These are phyloP conservation scores for Hymenoscyphus repandus DNA, from an alignment of 2,329 filamentous ascomycete genomes.

Conservation along the genomic window DNA sequence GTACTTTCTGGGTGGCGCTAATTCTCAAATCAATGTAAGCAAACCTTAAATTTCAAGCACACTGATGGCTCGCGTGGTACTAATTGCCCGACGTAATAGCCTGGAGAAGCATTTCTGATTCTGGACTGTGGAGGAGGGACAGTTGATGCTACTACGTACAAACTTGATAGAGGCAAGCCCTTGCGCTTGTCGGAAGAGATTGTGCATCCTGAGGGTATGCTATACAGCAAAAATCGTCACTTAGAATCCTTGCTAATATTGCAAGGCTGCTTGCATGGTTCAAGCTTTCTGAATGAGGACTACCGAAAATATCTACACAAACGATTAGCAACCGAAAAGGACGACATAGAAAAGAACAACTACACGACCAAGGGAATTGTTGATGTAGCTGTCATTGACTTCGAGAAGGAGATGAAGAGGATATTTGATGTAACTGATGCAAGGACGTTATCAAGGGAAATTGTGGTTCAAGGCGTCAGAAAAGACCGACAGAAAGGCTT, in stretches of 20 bases:
- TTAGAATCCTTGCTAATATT: not conserved
- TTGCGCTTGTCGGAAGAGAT: constrained; percentile 20
- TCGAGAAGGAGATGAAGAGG: constrained; percentile 13
- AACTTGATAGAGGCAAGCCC: constrained; percentile 16
- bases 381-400: constrained; percentile 6
- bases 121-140: constrained; percentile 27
- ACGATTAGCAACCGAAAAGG: constrained; percentile 7
- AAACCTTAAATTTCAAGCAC: too few species aligned
- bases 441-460: not conserved
- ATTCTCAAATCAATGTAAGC: constrained; percentile 4
- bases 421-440: constrained; percentile 2
- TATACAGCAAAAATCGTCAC: not conserved
- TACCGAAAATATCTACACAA: constrained; percentile 7
- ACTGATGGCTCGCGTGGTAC: too few species aligned
- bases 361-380: constrained; percentile 9
- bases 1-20: constrained; percentile 7
- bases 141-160: constrained; percentile 26
- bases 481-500: constrained; percentile 2
- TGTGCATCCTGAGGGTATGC: constrained; percentile 17
- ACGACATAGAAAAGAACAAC: constrained; percentile 7
- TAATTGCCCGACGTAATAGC: too few species aligned
- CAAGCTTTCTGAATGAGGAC: constrained; percentile 17
- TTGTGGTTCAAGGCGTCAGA: constrained; percentile 2
- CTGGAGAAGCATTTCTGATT: constrained; percentile 21
- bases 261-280: constrained; percentile 9